Evolutionary conservation across 257 asterid genomes (phyloP).

Genomic region (Prunella vulgaris): DNA sequence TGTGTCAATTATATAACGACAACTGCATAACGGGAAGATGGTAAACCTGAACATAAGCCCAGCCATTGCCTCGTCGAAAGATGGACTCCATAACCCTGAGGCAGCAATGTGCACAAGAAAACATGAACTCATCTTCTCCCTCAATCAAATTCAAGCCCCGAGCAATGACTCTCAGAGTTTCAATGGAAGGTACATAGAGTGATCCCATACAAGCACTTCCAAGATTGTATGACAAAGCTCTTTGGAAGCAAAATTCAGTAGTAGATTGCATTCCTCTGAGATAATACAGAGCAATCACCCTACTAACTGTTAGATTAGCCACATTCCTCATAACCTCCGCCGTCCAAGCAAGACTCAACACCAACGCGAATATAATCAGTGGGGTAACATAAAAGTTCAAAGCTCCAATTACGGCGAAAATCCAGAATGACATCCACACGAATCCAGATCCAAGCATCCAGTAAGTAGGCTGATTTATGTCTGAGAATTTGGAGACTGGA

Average conservation of each 20-base stretch:
- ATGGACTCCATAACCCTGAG: constrained; percentile 81
- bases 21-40: not conserved
- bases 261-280: constrained; percentile 91
- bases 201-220: constrained; percentile 97
- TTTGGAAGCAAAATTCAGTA: constrained; percentile 78
- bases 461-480: constrained; percentile 73
- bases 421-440: constrained; percentile 93
- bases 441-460: constrained; percentile 81
- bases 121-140: constrained; percentile 98
- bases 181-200: constrained; percentile 82
- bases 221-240: constrained; percentile 72
- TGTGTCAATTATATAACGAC: no score
- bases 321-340: constrained; percentile 99
- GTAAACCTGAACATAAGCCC: constrained; percentile 97
- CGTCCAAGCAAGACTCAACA: constrained; percentile 75
- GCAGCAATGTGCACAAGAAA: constrained; percentile 93
- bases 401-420: constrained; percentile 76
- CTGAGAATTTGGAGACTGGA: constrained; percentile 67
- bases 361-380: constrained; percentile 50
- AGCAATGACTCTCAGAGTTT: constrained; percentile 72
- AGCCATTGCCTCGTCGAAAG: constrained; percentile 83
- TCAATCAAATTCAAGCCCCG: constrained; percentile 86
- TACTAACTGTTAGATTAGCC: constrained; percentile 73
- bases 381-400: constrained; percentile 71
- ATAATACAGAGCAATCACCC: constrained; percentile 84